Evolutionary conservation across 192 early-diverging fungal genomes (phyloP), one percentile per base, ranked within the genome.

Genomic region (Dimargaris cristalligena): DNA sequence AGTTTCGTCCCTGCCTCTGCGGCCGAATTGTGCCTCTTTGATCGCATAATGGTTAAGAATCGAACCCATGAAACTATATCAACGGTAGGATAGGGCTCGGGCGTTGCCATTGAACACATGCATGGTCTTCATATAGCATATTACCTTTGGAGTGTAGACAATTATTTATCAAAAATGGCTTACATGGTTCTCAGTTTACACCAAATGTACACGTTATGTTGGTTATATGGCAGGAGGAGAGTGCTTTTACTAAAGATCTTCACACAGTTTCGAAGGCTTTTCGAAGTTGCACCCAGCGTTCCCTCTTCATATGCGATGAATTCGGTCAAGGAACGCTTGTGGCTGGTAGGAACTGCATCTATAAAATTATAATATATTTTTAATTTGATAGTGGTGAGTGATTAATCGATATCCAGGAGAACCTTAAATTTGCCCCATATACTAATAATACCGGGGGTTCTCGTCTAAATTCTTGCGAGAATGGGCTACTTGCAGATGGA

Each of bases 291-390:
- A 56, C 54, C 30, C 16, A 2, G 29, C 31, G 18, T 16, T 56
- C 54, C 30, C 18, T 56, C 3, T 56, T 56, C 23, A 20, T 56
- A 14, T 56, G 54, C 18, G 54, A 56, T 56, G 54, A 56, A 33
- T 56, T 56, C 54, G 54, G 54, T 2, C 30, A 56, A 23, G 54
- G 54, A 10, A 56, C 54, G 8, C n/a, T n/a, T n/a, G n/a, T n/a
- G n/a, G n/a, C n/a, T n/a, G n/a, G n/a, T n/a, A n/a, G n/a, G n/a
- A n/a, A n/a, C n/a, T n/a, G n/a, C n/a, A n/a, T n/a, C n/a, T n/a
- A n/a, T n/a, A n/a, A n/a, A n/a, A n/a, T n/a, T n/a, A n/a, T n/a
- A n/a, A n/a, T n/a, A n/a, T n/a, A n/a, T n/a, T n/a, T n/a, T n/a
- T n/a, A n/a, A n/a, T n/a, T n/a, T n/a, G n/a, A n/a, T n/a, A n/a